These are phyloP conservation scores for Cyclanthera cordifolia DNA, from an alignment of 306 rosid genomes.

Conservation along the genomic window DNA sequence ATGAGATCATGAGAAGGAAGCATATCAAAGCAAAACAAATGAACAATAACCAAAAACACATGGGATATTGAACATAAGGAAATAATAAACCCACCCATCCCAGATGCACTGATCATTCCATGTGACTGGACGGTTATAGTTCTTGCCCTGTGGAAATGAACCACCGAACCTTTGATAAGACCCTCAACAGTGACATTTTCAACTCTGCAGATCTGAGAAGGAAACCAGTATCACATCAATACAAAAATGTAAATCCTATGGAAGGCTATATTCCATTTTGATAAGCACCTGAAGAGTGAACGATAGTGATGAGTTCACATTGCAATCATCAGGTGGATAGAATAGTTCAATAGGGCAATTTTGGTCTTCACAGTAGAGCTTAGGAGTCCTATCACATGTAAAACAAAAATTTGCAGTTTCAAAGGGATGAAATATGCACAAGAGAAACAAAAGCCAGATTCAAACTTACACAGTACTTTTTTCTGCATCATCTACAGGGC, in stretches of 20 bases:
- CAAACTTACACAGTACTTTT: constrained; percentile 63
- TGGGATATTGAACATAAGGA: background rate
- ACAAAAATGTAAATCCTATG: constrained; percentile 9
- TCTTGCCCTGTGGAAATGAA: constrained; percentile 96
- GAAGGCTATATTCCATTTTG: constrained; percentile 15
- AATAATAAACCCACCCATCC: constrained; percentile 56
- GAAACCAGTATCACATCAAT: constrained; percentile 19
- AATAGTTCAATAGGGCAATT: constrained; percentile 70
- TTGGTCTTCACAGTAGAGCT: constrained; percentile 58
- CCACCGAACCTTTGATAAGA: constrained; percentile 84
- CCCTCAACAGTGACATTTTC: constrained; percentile 86
- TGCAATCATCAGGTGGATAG: constrained; percentile 97
- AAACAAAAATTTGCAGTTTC: constrained; percentile 15
- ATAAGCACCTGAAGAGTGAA: constrained; percentile 82
- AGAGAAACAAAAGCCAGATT: constrained; percentile 7
- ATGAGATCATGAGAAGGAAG: background rate
- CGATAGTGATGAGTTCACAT: constrained; percentile 82
- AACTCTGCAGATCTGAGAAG: constrained; percentile 82
- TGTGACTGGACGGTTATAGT: constrained; percentile 56
- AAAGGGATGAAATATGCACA: background rate
- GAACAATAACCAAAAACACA: background rate
- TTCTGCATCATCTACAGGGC: constrained; percentile 83
- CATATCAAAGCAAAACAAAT: background rate
- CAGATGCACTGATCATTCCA: constrained; percentile 79
- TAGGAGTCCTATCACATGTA: constrained; percentile 59